Conservation (phyloP, 169 alveolate species). For the Babesia sp. region DNA sequence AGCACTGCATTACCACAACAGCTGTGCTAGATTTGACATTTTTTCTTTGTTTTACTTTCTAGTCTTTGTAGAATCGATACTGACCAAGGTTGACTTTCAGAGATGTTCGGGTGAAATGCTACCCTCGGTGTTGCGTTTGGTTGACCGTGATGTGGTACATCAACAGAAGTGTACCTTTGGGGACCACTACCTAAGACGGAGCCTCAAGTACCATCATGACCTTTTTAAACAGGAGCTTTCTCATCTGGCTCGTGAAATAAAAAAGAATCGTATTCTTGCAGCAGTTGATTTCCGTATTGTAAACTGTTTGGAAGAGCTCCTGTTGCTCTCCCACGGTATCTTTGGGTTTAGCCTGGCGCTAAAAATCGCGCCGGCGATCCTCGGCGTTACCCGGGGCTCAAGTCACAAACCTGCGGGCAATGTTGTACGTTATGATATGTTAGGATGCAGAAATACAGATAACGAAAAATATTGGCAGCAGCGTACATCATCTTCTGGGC, state of each 20-base stretch:
- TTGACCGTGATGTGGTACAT: not conserved
- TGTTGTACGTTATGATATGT: not conserved
- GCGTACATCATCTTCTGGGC: not conserved
- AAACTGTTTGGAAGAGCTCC: conserved; percentile 17
- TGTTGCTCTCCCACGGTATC: conserved; percentile 23
- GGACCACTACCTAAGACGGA: conserved; percentile 1
- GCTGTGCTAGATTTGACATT: conserved; percentile 23
- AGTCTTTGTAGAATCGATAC: conserved; percentile 21
- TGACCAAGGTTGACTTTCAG: not conserved
- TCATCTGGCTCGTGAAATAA: not conserved
- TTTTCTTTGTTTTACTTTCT: conserved; percentile 31
- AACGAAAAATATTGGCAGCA: not conserved
- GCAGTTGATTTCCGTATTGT: not conserved
- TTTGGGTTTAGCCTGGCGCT: conserved; percentile 26
- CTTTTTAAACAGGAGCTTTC: conserved; percentile 8
- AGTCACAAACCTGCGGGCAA: not conserved
- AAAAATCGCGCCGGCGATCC: not conserved
- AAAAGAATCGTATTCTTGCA: conserved; percentile 21
- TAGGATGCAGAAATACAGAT: not conserved
- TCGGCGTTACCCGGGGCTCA: not conserved
- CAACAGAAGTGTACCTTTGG: conserved; percentile 11
- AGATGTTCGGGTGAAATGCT: not conserved
- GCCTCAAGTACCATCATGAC: conserved; percentile 33
- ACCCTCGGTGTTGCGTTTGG: not conserved
- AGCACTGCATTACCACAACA: conserved; percentile 33